Conservation (phyloP, 2,329 filamentous ascomycete species). For the Aspergillus sp. region DNA sequence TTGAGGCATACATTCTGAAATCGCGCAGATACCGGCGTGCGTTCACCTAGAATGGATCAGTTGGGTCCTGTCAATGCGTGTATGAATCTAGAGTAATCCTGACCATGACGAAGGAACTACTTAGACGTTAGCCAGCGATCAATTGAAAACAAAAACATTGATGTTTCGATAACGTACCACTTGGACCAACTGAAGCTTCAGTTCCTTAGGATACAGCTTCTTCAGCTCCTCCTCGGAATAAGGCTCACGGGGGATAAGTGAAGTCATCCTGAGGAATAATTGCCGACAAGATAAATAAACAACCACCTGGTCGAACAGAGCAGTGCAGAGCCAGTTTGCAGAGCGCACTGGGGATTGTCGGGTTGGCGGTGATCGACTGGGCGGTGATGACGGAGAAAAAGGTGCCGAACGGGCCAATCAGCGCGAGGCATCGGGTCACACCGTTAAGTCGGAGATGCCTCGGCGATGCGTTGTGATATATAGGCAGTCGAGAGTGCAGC, state of each 20-base stretch:
- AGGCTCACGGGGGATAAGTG: conserved; percentile 65
- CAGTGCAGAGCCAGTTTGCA: too few species aligned
- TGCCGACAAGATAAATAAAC: too few species aligned
- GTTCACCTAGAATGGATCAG: conserved; percentile 48
- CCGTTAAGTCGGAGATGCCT: too few species aligned
- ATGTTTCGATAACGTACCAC: conserved; percentile 48
- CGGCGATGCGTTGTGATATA: too few species aligned
- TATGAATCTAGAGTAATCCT: conserved; percentile 21
- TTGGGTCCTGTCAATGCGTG: not conserved
- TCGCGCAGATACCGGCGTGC: conserved; percentile 80
- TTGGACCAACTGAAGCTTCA: conserved; percentile 87
- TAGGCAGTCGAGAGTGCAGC: too few species aligned
- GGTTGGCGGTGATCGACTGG: too few species aligned
- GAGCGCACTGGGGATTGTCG: too few species aligned
- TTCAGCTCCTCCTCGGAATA: conserved; percentile 79
- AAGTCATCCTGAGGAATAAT: conserved; percentile 59
- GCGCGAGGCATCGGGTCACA: too few species aligned
- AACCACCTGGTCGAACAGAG: too few species aligned
- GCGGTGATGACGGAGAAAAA: too few species aligned
- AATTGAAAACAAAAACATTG: too few species aligned
- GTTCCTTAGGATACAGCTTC: conserved; percentile 70
- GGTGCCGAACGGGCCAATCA: too few species aligned
- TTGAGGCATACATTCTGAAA: conserved; percentile 64
- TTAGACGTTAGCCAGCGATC: conserved; percentile 10
- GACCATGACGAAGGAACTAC: conserved; percentile 68